These are phyloP conservation scores for Polygonum aviculare DNA, from an alignment of 148 eudicot species.

Conservation along the genomic window DNA sequence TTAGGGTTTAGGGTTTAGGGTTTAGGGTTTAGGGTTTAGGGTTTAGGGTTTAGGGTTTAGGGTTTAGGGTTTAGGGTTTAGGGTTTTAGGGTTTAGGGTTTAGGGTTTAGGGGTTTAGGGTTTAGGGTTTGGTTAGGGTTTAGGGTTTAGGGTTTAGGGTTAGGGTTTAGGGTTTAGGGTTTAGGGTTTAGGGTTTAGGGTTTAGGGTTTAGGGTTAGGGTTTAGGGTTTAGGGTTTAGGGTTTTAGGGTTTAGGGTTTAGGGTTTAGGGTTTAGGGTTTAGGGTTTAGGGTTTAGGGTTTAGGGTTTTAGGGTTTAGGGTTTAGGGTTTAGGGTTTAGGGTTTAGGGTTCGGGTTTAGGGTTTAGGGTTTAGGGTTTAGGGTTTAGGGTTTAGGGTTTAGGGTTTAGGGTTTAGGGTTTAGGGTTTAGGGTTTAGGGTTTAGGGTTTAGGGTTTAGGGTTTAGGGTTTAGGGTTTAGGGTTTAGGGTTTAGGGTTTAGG, in stretches of 20 bases:
- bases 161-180: neutral
- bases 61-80: conserved; percentile 1
- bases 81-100: neutral
- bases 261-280: neutral
- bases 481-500: neutral
- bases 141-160: neutral
- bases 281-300: neutral
- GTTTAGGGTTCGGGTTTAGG: neutral
- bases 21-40: conserved; percentile 1
- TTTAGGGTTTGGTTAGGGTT: neutral
- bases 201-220: too few relatives aligned
- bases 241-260: neutral
- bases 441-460: neutral
- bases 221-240: neutral
- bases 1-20: conserved; percentile 1
- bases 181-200: neutral
- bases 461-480: neutral
- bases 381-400: neutral
- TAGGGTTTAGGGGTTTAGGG: neutral
- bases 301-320: neutral
- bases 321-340: neutral
- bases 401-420: neutral
- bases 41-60: neutral
- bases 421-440: neutral
- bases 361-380: neutral